Evolutionary conservation across 2,329 filamentous ascomycete species (phyloP), one percentile per base, ranked within the genome.

Genomic region (Trichoderma simmonsii): DNA sequence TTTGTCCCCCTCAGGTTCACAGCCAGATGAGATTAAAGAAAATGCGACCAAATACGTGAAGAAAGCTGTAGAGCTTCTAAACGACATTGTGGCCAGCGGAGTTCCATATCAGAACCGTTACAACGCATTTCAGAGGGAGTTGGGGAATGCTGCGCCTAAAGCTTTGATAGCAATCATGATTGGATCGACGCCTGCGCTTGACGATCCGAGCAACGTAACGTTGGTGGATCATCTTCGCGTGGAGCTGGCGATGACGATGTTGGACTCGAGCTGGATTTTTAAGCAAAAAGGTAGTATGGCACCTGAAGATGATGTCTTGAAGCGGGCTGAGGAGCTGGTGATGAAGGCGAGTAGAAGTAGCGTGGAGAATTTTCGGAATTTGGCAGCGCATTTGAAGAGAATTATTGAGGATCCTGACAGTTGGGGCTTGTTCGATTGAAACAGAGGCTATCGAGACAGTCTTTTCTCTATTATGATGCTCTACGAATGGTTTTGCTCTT

Each of bases 151-250:
- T 12, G 4, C 26, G 11, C 26, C n/a, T 1, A 56, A 43, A 21
- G 56, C 57, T 4, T 30, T 72, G 34, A 68, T 73, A 1, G 39
- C 54, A 6, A 48, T 67, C 6, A 5, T 30, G 15, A 11, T 73
- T 14, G 69, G 70, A 4, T 57, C 34, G 24, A 32, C 32, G 18
- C 63, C 59, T 26, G 51, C 56, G 2, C 28, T 43, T 14, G 48
- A 59, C 3, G 51, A 54, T 8, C 9, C 26, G 6, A 62, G 62
- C 3, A 56, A 66, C 24, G 71, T 72, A 0, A 56, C 5, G 1
- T 67, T 77, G 11, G 66, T 61, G 3, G 77, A 78, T 32, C 75
- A 76, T 61, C 68, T 78, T 6, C 71, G 75, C 2, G 63, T 74
- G 26, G 77, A 78, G 7, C 30, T 78, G 1, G 63, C 73, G 7